Evolutionary conservation across 306 rosid species (phyloP).

Genomic region (Carpinus fangiana): DNA sequence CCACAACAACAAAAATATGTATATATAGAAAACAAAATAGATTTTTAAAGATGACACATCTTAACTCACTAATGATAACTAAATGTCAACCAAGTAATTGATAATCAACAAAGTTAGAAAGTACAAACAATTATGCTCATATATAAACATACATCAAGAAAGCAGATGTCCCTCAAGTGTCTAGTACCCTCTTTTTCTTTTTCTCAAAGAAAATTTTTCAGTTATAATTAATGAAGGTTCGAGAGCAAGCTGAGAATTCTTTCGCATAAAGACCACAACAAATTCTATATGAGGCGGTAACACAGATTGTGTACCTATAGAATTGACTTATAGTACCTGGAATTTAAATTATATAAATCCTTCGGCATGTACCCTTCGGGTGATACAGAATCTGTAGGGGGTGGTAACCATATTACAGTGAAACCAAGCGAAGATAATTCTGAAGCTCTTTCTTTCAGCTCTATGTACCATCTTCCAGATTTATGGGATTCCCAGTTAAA

Average conservation of each 20-base stretch:
- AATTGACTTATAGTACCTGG: constrained; percentile 52
- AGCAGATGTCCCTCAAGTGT: constrained; percentile 1
- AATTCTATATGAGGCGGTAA: background rate
- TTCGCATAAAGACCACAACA: constrained; percentile 2
- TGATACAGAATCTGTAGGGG: constrained; percentile 96
- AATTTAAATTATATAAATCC: constrained; percentile 88
- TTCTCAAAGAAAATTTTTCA: background rate
- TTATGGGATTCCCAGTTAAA: constrained; percentile 98
- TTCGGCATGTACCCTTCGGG: constrained; percentile 96
- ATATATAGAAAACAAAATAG: background rate
- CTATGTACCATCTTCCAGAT: constrained; percentile 87
- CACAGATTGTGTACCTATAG: background rate
- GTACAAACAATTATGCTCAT: background rate
- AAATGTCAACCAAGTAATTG: constrained; percentile 10
- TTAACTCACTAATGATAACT: constrained; percentile 11
- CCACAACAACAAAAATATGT: constrained; percentile 10
- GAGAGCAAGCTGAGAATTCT: background rate
- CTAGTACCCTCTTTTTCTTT: background rate
- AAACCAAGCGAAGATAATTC: constrained; percentile 75
- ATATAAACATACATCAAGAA: background rate
- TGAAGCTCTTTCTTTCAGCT: constrained; percentile 70
- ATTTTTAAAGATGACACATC: background rate
- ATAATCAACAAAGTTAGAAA: constrained; percentile 4
- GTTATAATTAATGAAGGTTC: background rate
- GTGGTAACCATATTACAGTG: constrained; percentile 92